These are phyloP conservation scores for Peronosclerospora sorghi DNA, from an alignment of 352 stramenopile species.

Conservation along the genomic window DNA sequence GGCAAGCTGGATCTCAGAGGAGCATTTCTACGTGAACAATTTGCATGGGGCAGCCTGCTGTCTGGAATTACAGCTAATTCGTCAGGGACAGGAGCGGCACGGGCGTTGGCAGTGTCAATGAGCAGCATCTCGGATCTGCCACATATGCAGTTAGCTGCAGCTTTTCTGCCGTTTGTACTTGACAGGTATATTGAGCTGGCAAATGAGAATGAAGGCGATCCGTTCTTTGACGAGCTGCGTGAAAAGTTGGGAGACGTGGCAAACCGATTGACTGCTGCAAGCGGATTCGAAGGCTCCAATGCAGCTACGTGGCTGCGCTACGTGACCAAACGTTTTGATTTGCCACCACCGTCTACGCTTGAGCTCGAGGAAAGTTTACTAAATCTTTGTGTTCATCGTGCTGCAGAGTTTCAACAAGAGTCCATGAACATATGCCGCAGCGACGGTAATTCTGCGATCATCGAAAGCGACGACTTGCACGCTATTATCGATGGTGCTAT, in stretches of 20 bases:
- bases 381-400: constrained; percentile 42
- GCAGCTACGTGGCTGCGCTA: constrained; percentile 54
- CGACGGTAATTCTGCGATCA: constrained; percentile 23
- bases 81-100: constrained; percentile 38
- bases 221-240: constrained; percentile 49
- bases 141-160: constrained; percentile 42
- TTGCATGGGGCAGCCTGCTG: constrained; percentile 44
- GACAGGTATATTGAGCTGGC: constrained; percentile 39
- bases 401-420: constrained; percentile 39
- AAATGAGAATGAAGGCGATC: constrained; percentile 50
- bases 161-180: constrained; percentile 62
- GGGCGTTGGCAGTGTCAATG: constrained; percentile 50
- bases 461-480: constrained; percentile 55
- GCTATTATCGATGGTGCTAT: constrained; percentile 42
- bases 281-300: constrained; percentile 38
- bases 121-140: constrained; percentile 59
- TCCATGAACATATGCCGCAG: constrained; percentile 19
- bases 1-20: constrained; percentile 56
- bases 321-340: constrained; percentile 42
- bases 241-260: constrained; percentile 37
- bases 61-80: constrained; percentile 44
- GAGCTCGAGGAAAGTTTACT: constrained; percentile 48
- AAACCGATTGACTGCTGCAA: constrained; percentile 38
- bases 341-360: constrained; percentile 38
- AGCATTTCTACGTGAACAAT: constrained; percentile 34